phyloP scores from a whole-genome alignment of 768 basidiomycete genomes.

The button mushroom (Agaricus bisporus) region DNA sequence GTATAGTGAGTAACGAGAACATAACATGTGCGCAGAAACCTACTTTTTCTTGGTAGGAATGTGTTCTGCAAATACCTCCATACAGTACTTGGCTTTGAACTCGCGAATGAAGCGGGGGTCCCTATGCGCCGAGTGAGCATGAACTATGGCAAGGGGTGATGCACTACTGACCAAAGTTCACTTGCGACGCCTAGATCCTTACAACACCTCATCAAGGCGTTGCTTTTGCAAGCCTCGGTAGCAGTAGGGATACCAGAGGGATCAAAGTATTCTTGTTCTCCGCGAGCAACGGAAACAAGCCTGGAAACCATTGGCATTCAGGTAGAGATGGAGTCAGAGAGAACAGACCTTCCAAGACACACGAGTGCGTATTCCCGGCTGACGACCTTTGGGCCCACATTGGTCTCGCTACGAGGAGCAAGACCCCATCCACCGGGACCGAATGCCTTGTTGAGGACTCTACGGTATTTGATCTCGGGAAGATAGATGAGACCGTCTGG shows the following conservation, averaged over 20 bases:
- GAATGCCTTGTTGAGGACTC: slow-evolving; percentile 88
- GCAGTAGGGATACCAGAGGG: slow-evolving; percentile 87
- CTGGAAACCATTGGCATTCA: slow-evolving; percentile 29
- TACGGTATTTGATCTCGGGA: slow-evolving; percentile 94
- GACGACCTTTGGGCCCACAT: slow-evolving; percentile 82
- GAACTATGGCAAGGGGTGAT: neutral
- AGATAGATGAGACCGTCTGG: slow-evolving; percentile 91
- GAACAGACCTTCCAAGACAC: slow-evolving; percentile 77
- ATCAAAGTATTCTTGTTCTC: slow-evolving; percentile 97
- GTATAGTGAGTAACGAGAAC: slow-evolving; percentile 3
- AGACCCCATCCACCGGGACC: slow-evolving; percentile 97
- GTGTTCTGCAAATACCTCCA: slow-evolving; percentile 86
- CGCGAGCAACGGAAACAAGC: slow-evolving; percentile 84
- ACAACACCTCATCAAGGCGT: slow-evolving; percentile 95
- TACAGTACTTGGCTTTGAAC: slow-evolving; percentile 80
- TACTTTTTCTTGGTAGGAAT: slow-evolving; percentile 86
- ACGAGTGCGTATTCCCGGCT: slow-evolving; percentile 93
- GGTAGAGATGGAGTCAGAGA: neutral
- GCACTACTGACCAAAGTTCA: slow-evolving; percentile 74
- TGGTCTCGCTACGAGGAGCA: slow-evolving; percentile 88
- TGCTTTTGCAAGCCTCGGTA: slow-evolving; percentile 92
- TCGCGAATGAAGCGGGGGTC: slow-evolving; percentile 93
- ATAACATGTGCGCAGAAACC: slow-evolving; percentile 21
- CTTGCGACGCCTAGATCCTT: slow-evolving; percentile 95
- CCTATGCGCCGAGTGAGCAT: slow-evolving; percentile 35